Conservation (phyloP, 2,329 filamentous ascomycete genomes). For the Aureobasidium sp. region DNA sequence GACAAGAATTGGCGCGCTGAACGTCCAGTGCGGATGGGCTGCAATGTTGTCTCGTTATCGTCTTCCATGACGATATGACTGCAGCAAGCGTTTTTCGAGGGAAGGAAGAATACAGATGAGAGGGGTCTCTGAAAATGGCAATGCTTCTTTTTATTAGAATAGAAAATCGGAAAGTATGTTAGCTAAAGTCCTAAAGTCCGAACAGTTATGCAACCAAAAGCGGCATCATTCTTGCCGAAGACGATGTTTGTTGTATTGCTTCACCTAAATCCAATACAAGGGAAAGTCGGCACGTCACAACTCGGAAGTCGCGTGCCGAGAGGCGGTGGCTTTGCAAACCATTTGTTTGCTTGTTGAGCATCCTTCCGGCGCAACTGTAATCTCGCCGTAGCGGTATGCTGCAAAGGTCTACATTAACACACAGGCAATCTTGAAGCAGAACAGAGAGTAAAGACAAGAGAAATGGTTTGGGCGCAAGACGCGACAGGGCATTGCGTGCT, state of each 20-base stretch:
- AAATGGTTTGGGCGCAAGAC: background rate
- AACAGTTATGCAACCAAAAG: background rate
- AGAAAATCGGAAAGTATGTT: background rate
- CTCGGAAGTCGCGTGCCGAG: conserved; percentile 18
- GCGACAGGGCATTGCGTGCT: background rate
- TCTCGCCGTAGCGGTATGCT: background rate
- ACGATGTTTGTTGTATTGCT: conserved; percentile 5
- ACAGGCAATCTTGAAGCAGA: too few relatives aligned
- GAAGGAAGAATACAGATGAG: background rate
- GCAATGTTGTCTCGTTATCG: background rate
- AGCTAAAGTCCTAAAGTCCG: background rate
- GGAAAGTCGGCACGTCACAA: conserved; percentile 9
- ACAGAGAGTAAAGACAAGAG: background rate
- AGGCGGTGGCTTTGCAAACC: conserved; percentile 27
- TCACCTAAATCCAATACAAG: background rate
- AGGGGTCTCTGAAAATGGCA: background rate
- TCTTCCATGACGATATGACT: conserved; percentile 12
- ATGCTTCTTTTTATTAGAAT: conserved; percentile 1
- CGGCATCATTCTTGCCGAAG: background rate
- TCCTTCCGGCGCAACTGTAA: background rate
- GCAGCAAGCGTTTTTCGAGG: background rate
- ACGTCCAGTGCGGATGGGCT: conserved; percentile 16
- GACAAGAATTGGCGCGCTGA: background rate
- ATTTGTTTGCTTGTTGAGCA: conserved; percentile 3
- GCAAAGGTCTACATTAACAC: background rate